Base-by-base conservation (phyloP, 129 eudicot species). In the Mikania micrantha region DNA sequence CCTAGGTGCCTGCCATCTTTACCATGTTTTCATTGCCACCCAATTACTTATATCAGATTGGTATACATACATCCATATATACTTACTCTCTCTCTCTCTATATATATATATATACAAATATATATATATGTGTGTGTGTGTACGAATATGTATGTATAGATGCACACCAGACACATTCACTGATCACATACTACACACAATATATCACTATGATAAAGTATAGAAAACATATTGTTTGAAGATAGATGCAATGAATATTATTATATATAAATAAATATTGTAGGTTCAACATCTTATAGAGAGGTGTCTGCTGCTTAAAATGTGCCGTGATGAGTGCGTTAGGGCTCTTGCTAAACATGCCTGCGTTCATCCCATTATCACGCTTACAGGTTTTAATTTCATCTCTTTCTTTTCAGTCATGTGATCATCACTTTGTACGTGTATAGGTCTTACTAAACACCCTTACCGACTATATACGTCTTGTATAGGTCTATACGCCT, bases 231-330 rank as follows among this genome's bases (percentile, higher is more conserved):
- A n/a, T n/a, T n/a, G n/a, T n/a, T n/a, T n/a, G n/a, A n/a, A n/a
- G n/a, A n/a, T n/a, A n/a, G n/a, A n/a, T n/a, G n/a, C n/a, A n/a
- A n/a, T n/a, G n/a, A n/a, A n/a, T n/a, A n/a, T n/a, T n/a, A n/a
- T n/a, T n/a, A n/a, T 44, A 13, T 60, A 28, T 16, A 28, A 48
- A 1, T 1, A 31, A 3, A 6, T 31, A 6, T 31, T 70, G 28
- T 74, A 86, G 95, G 96, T 90, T 70, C 95, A 90, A 54, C 83
- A 86, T 76, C 85, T 90, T 29, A 90, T 86, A 77, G 95, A 90
- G 81, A 86, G 86, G 80, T 90, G 96, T 60, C 71, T 86, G 80
- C 50, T 82, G 54, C 85, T 90, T 70, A 84, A 74, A 32, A 84
- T 90, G 96, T 77, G 72, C 24, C 84, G 81, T 25, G 87, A 78